These are phyloP conservation scores for Rhodotorula sp. DNA, from an alignment of 1,284 basidiomycete species.

Conservation along the genomic window DNA sequence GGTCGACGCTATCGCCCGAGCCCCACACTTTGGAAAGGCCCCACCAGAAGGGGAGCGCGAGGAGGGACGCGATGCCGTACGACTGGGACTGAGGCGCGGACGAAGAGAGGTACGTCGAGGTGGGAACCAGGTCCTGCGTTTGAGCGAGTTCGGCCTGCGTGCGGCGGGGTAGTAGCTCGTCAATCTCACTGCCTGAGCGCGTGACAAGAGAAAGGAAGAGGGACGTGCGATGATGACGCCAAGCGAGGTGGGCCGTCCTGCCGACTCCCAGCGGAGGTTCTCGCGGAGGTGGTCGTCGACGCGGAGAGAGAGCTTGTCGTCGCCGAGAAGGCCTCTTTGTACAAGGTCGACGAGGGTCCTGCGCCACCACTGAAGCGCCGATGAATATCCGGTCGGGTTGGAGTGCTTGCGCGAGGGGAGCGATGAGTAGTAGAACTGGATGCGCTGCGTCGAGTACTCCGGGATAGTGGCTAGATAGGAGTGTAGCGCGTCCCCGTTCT, in stretches of 20 bases:
- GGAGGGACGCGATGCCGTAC: slow-evolving; percentile 34
- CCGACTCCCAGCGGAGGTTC: slow-evolving; percentile 37
- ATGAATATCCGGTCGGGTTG: slow-evolving; percentile 44
- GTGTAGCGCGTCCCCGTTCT: slow-evolving; percentile 2
- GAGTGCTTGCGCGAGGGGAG: slow-evolving; percentile 34
- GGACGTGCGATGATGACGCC: slow-evolving; percentile 41
- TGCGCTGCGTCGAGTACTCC: slow-evolving; percentile 26
- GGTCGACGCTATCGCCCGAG: neutral
- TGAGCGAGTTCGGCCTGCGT: slow-evolving; percentile 35
- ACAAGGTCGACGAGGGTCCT: slow-evolving; percentile 34
- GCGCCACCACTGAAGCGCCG: slow-evolving; percentile 43
- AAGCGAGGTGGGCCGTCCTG: slow-evolving; percentile 40
- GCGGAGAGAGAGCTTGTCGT: slow-evolving; percentile 41
- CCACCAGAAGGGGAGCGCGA: slow-evolving; percentile 44
- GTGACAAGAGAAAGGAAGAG: neutral
- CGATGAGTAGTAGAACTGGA: slow-evolving; percentile 40
- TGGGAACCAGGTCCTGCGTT: slow-evolving; percentile 24
- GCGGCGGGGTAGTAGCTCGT: too few species aligned
- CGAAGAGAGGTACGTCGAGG: slow-evolving; percentile 23
- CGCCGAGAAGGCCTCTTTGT: slow-evolving; percentile 25
- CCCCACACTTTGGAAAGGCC: slow-evolving; percentile 31
- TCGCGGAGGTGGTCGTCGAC: slow-evolving; percentile 39
- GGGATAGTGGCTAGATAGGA: slow-evolving; percentile 18
- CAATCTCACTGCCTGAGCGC: too few species aligned
- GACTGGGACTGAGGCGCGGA: slow-evolving; percentile 1